phyloP scores from a whole-genome alignment of 2,329 filamentous ascomycete genomes.

The Exophiala dermatitidis region DNA sequence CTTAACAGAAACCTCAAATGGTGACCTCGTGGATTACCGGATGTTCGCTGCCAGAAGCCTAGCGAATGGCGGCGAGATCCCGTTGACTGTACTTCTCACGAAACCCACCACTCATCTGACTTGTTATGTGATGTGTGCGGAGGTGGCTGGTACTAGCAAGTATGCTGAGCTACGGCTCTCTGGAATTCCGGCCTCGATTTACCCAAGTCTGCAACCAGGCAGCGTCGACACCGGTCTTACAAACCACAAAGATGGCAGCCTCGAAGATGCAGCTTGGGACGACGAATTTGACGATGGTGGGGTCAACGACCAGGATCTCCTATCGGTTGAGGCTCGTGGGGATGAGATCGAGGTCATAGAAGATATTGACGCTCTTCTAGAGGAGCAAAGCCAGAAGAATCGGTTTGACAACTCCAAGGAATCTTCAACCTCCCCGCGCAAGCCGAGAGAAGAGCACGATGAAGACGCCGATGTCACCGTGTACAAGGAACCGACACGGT shows the following conservation, averaged over 20 bases:
- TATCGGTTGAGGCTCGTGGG: conserved; percentile 37
- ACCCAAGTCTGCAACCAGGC: conserved; percentile 29
- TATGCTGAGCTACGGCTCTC: conserved; percentile 46
- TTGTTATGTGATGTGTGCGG: conserved; percentile 74
- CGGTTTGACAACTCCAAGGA: conserved; percentile 24
- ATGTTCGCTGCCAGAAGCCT: conserved; percentile 59
- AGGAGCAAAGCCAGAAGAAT: conserved; percentile 12
- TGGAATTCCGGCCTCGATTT: conserved; percentile 41
- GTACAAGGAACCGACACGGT: conserved; percentile 41
- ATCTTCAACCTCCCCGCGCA: background rate
- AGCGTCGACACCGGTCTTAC: too few species aligned
- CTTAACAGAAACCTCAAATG: conserved; percentile 63
- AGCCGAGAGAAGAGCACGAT: background rate
- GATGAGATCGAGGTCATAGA: conserved; percentile 50
- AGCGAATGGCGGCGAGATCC: conserved; percentile 53
- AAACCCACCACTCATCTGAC: conserved; percentile 52
- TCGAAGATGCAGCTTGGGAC: conserved; percentile 5
- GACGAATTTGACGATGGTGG: conserved; percentile 51
- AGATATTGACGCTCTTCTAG: conserved; percentile 26
- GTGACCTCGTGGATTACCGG: conserved; percentile 61
- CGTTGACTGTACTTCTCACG: conserved; percentile 52
- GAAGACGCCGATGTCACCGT: conserved; percentile 7
- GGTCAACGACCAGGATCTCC: conserved; percentile 48
- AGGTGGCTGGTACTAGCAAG: conserved; percentile 60
- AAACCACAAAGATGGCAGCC: too few species aligned